phyloP scores from a whole-genome alignment of 306 rosid genomes.

The Arachis stenosperma region DNA sequence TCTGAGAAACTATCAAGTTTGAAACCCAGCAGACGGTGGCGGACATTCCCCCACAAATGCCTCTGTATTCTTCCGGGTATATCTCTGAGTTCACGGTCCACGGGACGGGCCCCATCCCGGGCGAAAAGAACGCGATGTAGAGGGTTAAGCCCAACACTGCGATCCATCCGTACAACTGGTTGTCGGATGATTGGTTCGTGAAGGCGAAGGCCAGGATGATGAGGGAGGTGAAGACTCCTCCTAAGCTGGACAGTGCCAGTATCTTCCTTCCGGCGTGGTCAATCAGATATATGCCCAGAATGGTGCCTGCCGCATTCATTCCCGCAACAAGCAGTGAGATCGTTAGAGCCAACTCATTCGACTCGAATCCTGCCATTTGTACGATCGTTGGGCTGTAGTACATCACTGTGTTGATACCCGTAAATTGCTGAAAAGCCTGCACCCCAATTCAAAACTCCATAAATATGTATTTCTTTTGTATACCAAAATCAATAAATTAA shows the following conservation, averaged over 20 bases:
- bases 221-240: slow-evolving; percentile 69
- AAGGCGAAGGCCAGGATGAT: slow-evolving; percentile 56
- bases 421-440: slow-evolving; percentile 88
- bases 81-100: slow-evolving; percentile 93
- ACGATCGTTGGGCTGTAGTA: slow-evolving; percentile 93
- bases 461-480: no score
- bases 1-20: slow-evolving; percentile 68
- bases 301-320: slow-evolving; percentile 74
- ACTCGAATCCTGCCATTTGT: slow-evolving; percentile 80
- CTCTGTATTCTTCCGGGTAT: slow-evolving; percentile 81
- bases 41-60: slow-evolving; percentile 85
- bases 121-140: slow-evolving; percentile 70
- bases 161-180: slow-evolving; percentile 58
- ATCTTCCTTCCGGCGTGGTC: slow-evolving; percentile 70
- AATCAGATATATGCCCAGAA: slow-evolving; percentile 82
- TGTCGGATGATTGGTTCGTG: slow-evolving; percentile 44
- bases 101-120: slow-evolving; percentile 95
- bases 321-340: slow-evolving; percentile 76
- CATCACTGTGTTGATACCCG: slow-evolving; percentile 89
- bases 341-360: slow-evolving; percentile 77
- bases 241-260: slow-evolving; percentile 71
- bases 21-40: slow-evolving; percentile 90
- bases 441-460: no score
- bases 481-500: no score
- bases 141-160: slow-evolving; percentile 68